Evolutionary conservation across 2,329 filamentous ascomycete genomes (phyloP), one percentile per base, ranked within the genome.

Genomic region (Cercospora sp.): DNA sequence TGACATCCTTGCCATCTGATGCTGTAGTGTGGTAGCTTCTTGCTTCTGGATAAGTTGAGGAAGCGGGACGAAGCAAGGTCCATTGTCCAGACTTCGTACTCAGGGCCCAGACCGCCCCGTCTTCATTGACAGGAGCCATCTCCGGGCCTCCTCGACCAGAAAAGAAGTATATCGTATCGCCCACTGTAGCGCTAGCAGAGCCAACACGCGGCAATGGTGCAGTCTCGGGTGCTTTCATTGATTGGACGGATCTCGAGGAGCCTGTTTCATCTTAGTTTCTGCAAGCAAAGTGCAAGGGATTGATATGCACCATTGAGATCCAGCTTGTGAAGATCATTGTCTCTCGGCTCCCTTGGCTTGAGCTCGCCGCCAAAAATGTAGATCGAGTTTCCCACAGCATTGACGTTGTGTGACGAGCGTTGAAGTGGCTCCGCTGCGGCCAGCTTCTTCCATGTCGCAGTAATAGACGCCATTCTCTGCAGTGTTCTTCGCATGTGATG

Each of bases 291-390:
- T 26, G 3, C 4, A 5, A 23, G 12, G 5, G 9, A 4, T 23
- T 16, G 31, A 7, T 28, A 68, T 18, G 3, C 20, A 60, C 58
- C 60, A 42, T 60, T 23, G 18, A 70, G 26, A 7, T 62, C 62
- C 12, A 94, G 75, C 63, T 88, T 81, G 76, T 93, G 89, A 78
- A 95, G 85, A 72, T 88, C 84, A 75, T 92, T 92, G 80, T 93
- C 91, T 65, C 90, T 85, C 6, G 90, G 89, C 75, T 91, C 82
- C 59, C 88, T 84, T 3, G 90, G 85, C 57, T 83, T 80, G 60
- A 89, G 79, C 78, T 95, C 92, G 72, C 92, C 93, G 68, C 93
- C 92, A 75, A 93, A 96, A 74, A 96, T 84, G 78, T 88, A 90
- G 55, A 86, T 84, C n/a, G 82, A 84, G 13, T 84, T 81, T 36